Evolutionary conservation across 2,329 filamentous ascomycete genomes (phyloP).

Genomic region (Neofusicoccum umdonicola): DNA sequence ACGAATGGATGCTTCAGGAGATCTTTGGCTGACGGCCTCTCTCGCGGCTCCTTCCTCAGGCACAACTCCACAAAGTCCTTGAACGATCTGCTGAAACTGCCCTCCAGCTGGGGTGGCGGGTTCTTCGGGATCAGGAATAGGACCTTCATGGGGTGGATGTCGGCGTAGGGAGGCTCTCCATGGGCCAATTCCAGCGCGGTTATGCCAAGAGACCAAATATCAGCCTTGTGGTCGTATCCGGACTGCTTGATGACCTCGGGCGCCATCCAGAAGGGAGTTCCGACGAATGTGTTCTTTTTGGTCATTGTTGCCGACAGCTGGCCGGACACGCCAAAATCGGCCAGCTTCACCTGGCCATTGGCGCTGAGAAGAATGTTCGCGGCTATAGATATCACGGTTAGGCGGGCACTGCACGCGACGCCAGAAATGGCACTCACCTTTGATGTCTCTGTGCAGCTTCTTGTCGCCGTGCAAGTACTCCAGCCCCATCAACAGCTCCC

Average conservation of each 20-base stretch:
- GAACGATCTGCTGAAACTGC: conserved; percentile 49
- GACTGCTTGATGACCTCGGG: conserved; percentile 98
- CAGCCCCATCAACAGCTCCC: conserved; percentile 83
- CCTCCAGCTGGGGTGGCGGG: conserved; percentile 69
- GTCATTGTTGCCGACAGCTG: conserved; percentile 98
- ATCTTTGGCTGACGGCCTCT: conserved; percentile 82
- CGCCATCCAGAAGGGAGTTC: conserved; percentile 99
- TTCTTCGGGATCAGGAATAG: conserved; percentile 96
- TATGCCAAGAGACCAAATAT: conserved; percentile 96
- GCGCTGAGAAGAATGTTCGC: conserved; percentile 88
- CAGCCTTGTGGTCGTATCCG: conserved; percentile 95
- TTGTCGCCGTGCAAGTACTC: conserved; percentile 94
- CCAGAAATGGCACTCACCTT: conserved; percentile 58
- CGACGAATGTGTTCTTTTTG: conserved; percentile 98
- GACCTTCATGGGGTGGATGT: conserved; percentile 98
- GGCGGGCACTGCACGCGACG: background rate
- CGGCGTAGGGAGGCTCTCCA: conserved; percentile 89
- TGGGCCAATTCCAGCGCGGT: conserved; percentile 89
- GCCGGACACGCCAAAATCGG: conserved; percentile 95
- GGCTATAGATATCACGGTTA: conserved; percentile 51
- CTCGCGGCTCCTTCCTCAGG: conserved; percentile 82
- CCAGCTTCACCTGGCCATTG: conserved; percentile 93
- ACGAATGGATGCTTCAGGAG: conserved; percentile 89
- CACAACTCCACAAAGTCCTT: conserved; percentile 62
- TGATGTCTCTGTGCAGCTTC: conserved; percentile 95